phyloP scores from a whole-genome alignment of 345 rosid species.

The Rhodomyrtus tomentosa region DNA sequence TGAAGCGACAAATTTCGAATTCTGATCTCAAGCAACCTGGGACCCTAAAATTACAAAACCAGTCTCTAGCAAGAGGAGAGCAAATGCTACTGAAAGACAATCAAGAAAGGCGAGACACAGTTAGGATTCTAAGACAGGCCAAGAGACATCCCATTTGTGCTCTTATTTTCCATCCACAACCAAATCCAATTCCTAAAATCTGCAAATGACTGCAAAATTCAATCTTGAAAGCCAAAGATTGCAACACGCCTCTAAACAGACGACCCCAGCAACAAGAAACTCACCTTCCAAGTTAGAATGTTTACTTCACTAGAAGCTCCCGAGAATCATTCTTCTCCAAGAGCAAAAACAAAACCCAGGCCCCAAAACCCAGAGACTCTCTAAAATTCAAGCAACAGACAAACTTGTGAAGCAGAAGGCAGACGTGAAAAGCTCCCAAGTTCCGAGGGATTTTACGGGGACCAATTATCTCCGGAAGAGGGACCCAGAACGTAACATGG shows the following conservation, averaged over 20 bases:
- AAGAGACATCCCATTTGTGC: not conserved
- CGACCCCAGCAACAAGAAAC: not conserved
- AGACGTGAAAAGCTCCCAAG: conserved; percentile 1
- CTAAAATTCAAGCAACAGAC: conserved; percentile 6
- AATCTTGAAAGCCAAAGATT: not conserved
- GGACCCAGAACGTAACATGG: not conserved
- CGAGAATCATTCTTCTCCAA: not conserved
- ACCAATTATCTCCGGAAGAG: conserved; percentile 2
- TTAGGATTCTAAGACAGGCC: not conserved
- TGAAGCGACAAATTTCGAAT: not conserved
- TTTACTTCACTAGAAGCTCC: not conserved
- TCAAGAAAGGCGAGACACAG: not conserved
- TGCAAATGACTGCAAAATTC: not conserved
- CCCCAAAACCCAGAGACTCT: conserved; percentile 2
- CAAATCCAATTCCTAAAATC: not conserved
- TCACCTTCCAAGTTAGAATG: conserved; percentile 4
- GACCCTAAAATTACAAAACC: not conserved
- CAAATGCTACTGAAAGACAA: not conserved
- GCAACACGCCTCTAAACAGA: not conserved
- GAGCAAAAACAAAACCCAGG: conserved; percentile 6
- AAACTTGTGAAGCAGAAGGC: conserved; percentile 1
- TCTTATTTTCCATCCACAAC: not conserved
- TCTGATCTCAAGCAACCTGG: not conserved
- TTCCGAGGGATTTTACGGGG: not conserved
- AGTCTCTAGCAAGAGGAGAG: not conserved